These are phyloP conservation scores for Quambalaria eucalypti DNA, from an alignment of 1,284 basidiomycete genomes.

Conservation along the genomic window DNA sequence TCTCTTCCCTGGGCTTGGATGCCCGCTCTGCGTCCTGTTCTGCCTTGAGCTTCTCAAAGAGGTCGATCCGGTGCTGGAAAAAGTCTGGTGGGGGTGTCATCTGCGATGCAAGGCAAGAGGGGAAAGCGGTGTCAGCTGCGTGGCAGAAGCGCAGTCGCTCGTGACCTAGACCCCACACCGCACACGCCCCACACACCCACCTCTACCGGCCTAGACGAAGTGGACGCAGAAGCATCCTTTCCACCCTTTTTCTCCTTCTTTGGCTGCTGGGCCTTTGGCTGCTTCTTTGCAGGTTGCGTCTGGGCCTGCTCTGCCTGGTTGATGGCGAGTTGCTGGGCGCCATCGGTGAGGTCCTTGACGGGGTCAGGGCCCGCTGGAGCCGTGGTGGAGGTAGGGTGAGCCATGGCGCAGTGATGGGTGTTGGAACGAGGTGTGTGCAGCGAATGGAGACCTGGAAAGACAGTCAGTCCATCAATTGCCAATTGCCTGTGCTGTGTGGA, in stretches of 20 bases:
- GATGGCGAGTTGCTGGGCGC: constrained; percentile 17
- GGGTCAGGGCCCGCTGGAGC: constrained; percentile 21
- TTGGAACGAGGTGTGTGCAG: neutral
- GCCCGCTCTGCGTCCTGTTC: constrained; percentile 75
- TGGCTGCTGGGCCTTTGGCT: constrained; percentile 1
- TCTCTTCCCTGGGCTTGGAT: constrained; percentile 56
- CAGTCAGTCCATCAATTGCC: no score
- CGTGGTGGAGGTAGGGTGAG: constrained; percentile 26
- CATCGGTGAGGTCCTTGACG: constrained; percentile 22
- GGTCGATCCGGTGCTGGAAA: constrained; percentile 78
- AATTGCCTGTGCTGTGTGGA: no score
- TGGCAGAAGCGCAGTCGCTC: neutral
- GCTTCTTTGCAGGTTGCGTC: constrained; percentile 2
- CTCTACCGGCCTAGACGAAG: constrained; percentile 27
- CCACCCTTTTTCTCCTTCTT: constrained; percentile 37
- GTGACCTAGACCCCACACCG: neutral
- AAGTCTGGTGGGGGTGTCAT: constrained; percentile 74
- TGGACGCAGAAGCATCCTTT: no score
- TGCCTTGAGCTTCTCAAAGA: constrained; percentile 80
- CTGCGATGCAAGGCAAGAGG: constrained; percentile 48
- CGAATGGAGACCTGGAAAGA: no score
- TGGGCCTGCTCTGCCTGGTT: constrained; percentile 6
- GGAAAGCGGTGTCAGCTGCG: neutral
- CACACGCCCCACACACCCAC: neutral
- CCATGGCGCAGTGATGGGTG: neutral